Base-by-base conservation (phyloP, 2,329 filamentous ascomycete species). In the Epichloe typhina region DNA sequence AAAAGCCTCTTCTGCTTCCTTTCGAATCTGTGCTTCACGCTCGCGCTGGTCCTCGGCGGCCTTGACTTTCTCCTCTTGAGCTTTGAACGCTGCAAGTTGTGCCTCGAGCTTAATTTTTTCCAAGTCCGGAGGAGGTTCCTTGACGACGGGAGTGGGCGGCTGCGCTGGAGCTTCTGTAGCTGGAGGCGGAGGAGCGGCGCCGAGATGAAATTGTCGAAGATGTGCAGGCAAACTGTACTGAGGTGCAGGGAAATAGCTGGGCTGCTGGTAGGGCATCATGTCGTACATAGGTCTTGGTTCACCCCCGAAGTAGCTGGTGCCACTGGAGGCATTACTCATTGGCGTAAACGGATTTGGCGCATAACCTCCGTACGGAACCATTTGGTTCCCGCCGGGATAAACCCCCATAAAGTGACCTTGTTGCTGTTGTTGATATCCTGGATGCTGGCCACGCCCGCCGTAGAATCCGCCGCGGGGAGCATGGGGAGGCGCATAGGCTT, bases 61-160 rank as follows among this genome's bases (percentile, higher is more conserved):
- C 49, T 72, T 73, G 53, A 67, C 69, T 54, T 65, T 68, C 33
- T 70, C 71, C 51, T 73, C 66, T 33, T 70, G 70, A 4, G 64
- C 67, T 54, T 77, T 71, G 42, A 77, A 69, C 9, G 67, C 66
- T 12, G 73, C 71, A 15, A 86, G 65, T 57, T 84, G 75, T 54
- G 78, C 73, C 54, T 83, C 75, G 51, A 83, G 73, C n/a, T 71
- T 70, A 54, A 83, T 69, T 58, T 80, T 51, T 51, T 84, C 76
- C 2, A 76, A 72, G 49, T 84, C 77, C 33, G 61, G 60, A 12
- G 64, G 62, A 13, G 66, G 66, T 52, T 69, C 69, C 57, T 69
- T 66, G 1, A 69, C 66, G 2, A 71, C 69, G 5, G 73, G 71
- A 3, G 55, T 55, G 8, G 53, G 5, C 12, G 53, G 19, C 37